Evolutionary conservation across 2,329 filamentous ascomycete species (phyloP).

Genomic region (Xylariomycetidae sp.): DNA sequence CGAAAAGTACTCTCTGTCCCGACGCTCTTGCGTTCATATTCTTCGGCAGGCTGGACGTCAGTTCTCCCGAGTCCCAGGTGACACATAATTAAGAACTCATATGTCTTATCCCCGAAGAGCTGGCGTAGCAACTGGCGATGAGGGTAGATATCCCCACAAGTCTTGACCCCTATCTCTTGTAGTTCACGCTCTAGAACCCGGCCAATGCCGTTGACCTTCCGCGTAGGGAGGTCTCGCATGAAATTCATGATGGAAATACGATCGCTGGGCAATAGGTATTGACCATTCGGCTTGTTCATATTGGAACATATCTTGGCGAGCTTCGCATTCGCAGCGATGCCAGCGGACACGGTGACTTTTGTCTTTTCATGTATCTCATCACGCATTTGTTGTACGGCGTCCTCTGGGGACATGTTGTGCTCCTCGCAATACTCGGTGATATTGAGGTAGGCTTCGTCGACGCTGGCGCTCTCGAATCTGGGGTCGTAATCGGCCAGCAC

Average conservation of each 20-base stretch:
- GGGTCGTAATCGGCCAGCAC: conserved; percentile 85
- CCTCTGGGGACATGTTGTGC: conserved; percentile 63
- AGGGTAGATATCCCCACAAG: conserved; percentile 80
- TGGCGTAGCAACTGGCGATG: conserved; percentile 68
- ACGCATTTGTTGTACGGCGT: conserved; percentile 73
- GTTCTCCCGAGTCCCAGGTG: conserved; percentile 86
- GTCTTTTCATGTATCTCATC: conserved; percentile 70
- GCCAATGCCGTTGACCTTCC: conserved; percentile 94
- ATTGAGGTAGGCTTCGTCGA: conserved; percentile 95
- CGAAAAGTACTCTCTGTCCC: conserved; percentile 90
- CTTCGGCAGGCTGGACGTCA: conserved; percentile 77
- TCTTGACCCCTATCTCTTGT: conserved; percentile 79
- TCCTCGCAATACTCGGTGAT: conserved; percentile 79
- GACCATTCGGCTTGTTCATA: conserved; percentile 93
- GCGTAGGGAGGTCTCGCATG: conserved; percentile 75
- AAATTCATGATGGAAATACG: conserved; percentile 74
- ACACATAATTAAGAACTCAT: conserved; percentile 77
- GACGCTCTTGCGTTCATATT: conserved; percentile 87
- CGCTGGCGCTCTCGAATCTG: conserved; percentile 86
- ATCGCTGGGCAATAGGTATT: conserved; percentile 72
- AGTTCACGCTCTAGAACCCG: conserved; percentile 90
- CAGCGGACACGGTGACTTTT: conserved; percentile 85
- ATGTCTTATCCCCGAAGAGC: conserved; percentile 89
- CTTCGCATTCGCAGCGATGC: conserved; percentile 89
- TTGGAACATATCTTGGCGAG: conserved; percentile 95